Evolutionary conservation across 2,329 filamentous ascomycete species (phyloP), one percentile per base, ranked within the genome.

Genomic region (Curvularia sp.): DNA sequence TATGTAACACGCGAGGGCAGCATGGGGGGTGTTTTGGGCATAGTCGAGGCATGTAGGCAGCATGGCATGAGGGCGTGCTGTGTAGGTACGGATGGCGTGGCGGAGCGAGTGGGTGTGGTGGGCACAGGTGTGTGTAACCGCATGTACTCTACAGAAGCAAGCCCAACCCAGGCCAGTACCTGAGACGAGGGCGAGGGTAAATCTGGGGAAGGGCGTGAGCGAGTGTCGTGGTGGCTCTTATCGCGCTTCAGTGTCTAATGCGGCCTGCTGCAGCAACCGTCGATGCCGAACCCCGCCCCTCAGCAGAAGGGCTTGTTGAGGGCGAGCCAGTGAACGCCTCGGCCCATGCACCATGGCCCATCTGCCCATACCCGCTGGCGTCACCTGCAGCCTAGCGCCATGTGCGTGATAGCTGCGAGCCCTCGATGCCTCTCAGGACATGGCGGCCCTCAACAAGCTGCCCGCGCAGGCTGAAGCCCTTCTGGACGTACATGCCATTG

Each of bases 161-260:
- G 26, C 26, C 26, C 22, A 24, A 28, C 3, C 26, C 26, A 3
- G 8, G 26, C 18, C 44, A 38, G 44, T 48, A 44, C 42, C 41
- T 49, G 52, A 38, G 30, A 10, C 38, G 24, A 35, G 38, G 26
- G 38, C 35, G 54, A 63, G 61, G 43, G 63, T 56, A 65, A 67
- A 70, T 71, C 70, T 73, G 70, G 70, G 70, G 70, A 71, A 64
- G 53, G 66, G 35, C 15, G 35, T 38, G 35, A 68, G 70, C 69
- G 70, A 71, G 66, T 55, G 52, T 54, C 49, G 42, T 56, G 33
- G 53, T 44, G 18, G 59, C 56, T 60, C 61, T 66, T 68, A 69
- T 69, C 67, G 67, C 67, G 67, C 64, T 63, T 63, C 55, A 50
- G 28, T 47, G 44, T 58, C 35, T 59, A 62, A 62, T 56, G 39